These are phyloP conservation scores for Sclerotinia spermophila DNA, from an alignment of 2,329 filamentous ascomycete species.

Conservation along the genomic window DNA sequence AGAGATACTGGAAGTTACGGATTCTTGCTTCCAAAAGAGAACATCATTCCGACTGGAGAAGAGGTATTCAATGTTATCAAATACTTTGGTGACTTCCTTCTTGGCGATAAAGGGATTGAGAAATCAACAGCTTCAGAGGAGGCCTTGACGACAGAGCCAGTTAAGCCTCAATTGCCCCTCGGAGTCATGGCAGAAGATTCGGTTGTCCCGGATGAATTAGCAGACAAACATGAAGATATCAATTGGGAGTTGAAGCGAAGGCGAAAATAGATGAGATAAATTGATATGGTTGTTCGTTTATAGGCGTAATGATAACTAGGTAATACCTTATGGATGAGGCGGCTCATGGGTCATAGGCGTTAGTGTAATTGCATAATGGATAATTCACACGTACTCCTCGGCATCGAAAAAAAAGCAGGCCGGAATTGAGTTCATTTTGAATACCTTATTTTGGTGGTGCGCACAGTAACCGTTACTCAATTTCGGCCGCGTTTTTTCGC, in stretches of 20 bases:
- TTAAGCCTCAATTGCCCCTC: neutral
- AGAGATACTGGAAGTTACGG: constrained; percentile 92
- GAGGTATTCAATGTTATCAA: constrained; percentile 81
- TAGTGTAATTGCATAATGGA: neutral
- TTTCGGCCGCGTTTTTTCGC: too few species aligned
- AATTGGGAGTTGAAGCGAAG: constrained; percentile 32
- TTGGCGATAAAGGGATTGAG: constrained; percentile 67
- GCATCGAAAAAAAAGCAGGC: too few species aligned
- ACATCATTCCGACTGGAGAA: constrained; percentile 85
- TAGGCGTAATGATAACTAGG: neutral
- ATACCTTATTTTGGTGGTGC: too few species aligned
- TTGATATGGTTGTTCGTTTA: neutral
- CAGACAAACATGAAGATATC: constrained; percentile 23
- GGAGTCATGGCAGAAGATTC: constrained; percentile 4
- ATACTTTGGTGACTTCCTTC: constrained; percentile 77
- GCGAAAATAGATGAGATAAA: constrained; percentile 11
- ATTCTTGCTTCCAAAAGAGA: constrained; percentile 79
- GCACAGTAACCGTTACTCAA: too few species aligned
- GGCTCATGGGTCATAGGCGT: neutral
- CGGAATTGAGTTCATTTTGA: too few species aligned
- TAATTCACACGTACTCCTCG: too few species aligned
- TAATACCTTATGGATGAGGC: constrained; percentile 9
- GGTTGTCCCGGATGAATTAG: constrained; percentile 6
- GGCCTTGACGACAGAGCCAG: constrained; percentile 1
- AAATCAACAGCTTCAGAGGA: constrained; percentile 29